phyloP scores from a whole-genome alignment of 257 asterid genomes.

The Fraxinus quadrangulata region DNA sequence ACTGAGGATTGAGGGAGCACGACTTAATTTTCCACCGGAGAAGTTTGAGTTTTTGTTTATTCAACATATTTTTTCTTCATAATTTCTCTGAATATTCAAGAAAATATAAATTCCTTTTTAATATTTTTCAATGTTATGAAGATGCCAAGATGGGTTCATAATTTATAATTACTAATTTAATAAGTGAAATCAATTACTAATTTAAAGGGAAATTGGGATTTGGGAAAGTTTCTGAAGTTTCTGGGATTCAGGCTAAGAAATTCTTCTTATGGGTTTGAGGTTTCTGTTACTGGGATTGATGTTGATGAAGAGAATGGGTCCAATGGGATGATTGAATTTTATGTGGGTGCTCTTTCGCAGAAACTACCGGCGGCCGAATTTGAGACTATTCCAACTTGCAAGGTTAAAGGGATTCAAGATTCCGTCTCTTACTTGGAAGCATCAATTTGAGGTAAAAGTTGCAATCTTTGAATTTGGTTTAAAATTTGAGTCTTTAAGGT shows the following conservation, averaged over 20 bases:
- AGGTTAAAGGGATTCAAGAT: conserved; percentile 35
- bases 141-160: too few species aligned
- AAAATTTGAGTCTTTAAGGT: background rate
- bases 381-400: conserved; percentile 47
- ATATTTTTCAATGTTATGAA: too few species aligned
- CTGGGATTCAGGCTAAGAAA: conserved; percentile 73
- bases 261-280: conserved; percentile 69
- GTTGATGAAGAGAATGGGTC: conserved; percentile 43
- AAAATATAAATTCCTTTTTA: too few species aligned
- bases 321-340: conserved; percentile 56
- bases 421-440: conserved; percentile 23
- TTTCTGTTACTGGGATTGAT: conserved; percentile 59
- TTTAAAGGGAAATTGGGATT: conserved; percentile 59
- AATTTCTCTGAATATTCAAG: too few species aligned
- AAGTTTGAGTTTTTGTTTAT: too few species aligned
- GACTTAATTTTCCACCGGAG: too few species aligned
- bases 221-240: conserved; percentile 59
- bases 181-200: too few species aligned
- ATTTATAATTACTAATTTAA: too few species aligned
- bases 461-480: background rate
- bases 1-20: too few species aligned
- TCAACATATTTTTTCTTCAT: too few species aligned
- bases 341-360: conserved; percentile 58
- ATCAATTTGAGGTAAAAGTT: conserved; percentile 48
- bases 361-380: conserved; percentile 57